Conservation (phyloP, 1,284 basidiomycete species). For the Microbotryum intermedium region DNA sequence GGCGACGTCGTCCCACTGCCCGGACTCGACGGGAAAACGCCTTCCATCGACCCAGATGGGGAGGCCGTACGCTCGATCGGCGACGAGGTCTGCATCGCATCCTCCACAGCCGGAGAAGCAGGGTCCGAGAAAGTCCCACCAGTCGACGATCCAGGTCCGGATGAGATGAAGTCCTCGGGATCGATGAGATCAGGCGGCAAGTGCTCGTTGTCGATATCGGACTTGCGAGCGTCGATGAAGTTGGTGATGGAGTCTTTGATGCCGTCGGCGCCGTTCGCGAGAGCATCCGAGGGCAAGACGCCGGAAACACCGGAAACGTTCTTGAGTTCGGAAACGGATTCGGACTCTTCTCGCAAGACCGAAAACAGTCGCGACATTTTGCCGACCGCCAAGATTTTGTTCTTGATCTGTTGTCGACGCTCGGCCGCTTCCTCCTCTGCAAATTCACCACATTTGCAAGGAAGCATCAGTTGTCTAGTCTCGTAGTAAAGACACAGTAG, state of each 20-base stretch:
- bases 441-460: not conserved
- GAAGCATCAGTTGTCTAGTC: not conserved
- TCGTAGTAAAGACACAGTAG: not conserved
- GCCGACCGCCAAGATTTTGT: constrained; percentile 97
- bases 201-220: constrained; percentile 97
- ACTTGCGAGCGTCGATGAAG: constrained; percentile 94
- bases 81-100: constrained; percentile 40
- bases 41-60: constrained; percentile 10
- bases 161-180: constrained; percentile 61
- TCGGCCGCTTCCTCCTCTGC: constrained; percentile 54
- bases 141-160: constrained; percentile 45
- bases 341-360: constrained; percentile 92
- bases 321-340: constrained; percentile 95
- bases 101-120: constrained; percentile 40
- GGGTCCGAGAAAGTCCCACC: constrained; percentile 32
- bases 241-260: constrained; percentile 91
- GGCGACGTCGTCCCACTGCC: not conserved
- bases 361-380: constrained; percentile 95
- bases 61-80: constrained; percentile 19
- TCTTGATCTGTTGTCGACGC: constrained; percentile 79
- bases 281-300: constrained; percentile 73
- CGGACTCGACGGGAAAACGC: constrained; percentile 7
- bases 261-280: constrained; percentile 84
- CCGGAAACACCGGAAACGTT: constrained; percentile 62
- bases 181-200: constrained; percentile 92